These are phyloP conservation scores for Trichocomaceae sp. DNA, from an alignment of 2,329 filamentous ascomycete genomes.

Conservation along the genomic window DNA sequence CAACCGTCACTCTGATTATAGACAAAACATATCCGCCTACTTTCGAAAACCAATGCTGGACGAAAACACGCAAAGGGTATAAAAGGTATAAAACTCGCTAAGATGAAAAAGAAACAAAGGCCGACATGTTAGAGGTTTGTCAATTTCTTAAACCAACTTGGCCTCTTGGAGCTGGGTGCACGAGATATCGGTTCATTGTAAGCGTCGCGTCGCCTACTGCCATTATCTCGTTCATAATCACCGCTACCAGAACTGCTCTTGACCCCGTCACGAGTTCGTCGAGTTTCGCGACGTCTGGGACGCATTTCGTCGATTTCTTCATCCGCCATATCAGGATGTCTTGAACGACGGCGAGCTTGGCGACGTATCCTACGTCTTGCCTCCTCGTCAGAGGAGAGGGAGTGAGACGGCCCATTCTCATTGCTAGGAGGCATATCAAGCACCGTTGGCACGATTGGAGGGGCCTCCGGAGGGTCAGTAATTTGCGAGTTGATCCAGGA, in stretches of 20 bases:
- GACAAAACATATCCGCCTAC: constrained; percentile 2
- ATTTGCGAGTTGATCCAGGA: constrained; percentile 46
- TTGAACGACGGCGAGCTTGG: constrained; percentile 33
- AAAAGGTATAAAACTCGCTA: background rate
- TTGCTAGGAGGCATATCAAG: constrained; percentile 34
- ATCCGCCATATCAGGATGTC: constrained; percentile 34
- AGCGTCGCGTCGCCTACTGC: constrained; percentile 24
- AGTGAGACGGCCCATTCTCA: constrained; percentile 26
- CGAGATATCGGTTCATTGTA: constrained; percentile 19
- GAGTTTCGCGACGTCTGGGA: constrained; percentile 25
- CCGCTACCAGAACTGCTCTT: constrained; percentile 38
- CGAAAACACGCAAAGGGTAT: background rate
- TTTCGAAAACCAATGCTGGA: background rate
- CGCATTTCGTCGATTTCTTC: constrained; percentile 36
- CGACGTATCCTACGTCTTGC: constrained; percentile 33
- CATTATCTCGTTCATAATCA: constrained; percentile 33
- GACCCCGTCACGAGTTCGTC: constrained; percentile 25
- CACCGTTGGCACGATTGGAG: constrained; percentile 41
- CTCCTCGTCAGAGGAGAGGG: constrained; percentile 40
- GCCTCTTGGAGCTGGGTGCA: constrained; percentile 28
- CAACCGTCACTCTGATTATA: background rate
- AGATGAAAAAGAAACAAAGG: background rate
- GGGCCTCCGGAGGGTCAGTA: constrained; percentile 43
- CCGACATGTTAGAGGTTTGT: constrained; percentile 16
- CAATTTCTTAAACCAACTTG: constrained; percentile 41